Base-by-base conservation (phyloP, 768 basidiomycete genomes). In the Macrolepiota dolichaula region DNA sequence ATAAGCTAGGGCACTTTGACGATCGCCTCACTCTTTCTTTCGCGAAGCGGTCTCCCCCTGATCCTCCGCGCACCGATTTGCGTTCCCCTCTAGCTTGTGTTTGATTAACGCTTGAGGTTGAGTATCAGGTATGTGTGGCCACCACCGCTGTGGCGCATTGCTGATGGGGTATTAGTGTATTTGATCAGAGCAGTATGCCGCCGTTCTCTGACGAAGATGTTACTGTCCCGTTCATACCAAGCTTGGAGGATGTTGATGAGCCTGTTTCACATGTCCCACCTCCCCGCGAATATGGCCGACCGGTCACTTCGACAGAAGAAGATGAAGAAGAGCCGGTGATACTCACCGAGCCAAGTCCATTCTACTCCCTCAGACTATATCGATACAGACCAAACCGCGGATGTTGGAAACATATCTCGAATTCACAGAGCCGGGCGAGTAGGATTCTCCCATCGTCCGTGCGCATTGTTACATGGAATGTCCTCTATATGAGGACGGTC, bases 381-480 rank as follows among this genome's bases (percentile, higher is more conserved):
- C 77, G 76, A 19, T 83, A 73, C 68, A 74, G 77, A 51, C 62
- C 66, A 25, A 70, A 72, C 52, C 77, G 75, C 61, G 68, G 71
- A 32, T 69, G 66, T 4, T 84, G 83, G 83, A 81, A 81, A 64
- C 81, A 83, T 57, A 57, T 77, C 54, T 68, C 74, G 10, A 70
- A 27, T 63, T 74, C 54, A 74, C 62, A 62, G 29, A 66, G 67
- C 60, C 65, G 52, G 69, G 71, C 71, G 40, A 65, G 73, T 64
- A 68, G 68, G 44, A 73, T 75, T 7, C 68, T 71, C 7, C 52
- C 81, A 82, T n/a, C 77, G 29, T 74, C 74, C 37, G 66, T 91
- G 52, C 77, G 77, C 59, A 70, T 92, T 52, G 70, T 92, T 63
- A 85, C 88, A 29, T 92, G 90, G 90, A 92, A 92, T 71, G 66